A percentile compares a stretch with the other conserved stretches of the same genome.
These are phyloP conservation scores for Irpex lacteus DNA, from an alignment of 1,284 basidiomycete species.

Conservation along the genomic window DNA sequence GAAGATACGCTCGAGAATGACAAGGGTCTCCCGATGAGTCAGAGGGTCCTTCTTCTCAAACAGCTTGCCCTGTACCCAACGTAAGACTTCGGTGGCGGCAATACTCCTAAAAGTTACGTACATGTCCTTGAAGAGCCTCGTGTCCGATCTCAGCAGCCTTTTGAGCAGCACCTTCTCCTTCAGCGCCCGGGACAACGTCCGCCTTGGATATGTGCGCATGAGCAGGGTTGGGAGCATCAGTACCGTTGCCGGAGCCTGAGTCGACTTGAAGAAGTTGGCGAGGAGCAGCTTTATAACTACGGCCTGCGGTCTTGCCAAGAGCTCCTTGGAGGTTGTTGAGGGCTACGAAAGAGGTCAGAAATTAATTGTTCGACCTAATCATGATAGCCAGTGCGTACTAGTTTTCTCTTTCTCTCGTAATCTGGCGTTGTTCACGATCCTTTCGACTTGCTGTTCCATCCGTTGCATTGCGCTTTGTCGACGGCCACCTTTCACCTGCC, in stretches of 20 bases:
- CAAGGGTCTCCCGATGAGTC: slow-evolving; percentile 75
- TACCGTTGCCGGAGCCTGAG: slow-evolving; percentile 34
- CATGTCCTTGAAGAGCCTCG: slow-evolving; percentile 61
- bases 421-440: slow-evolving; percentile 92
- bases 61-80: slow-evolving; percentile 42
- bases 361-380: slow-evolving; percentile 2
- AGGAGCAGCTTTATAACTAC: slow-evolving; percentile 94
- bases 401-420: slow-evolving; percentile 83
- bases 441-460: slow-evolving; percentile 96
- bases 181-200: slow-evolving; percentile 28
- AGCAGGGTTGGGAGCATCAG: slow-evolving; percentile 49
- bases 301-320: slow-evolving; percentile 88
- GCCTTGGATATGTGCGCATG: slow-evolving; percentile 61
- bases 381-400: slow-evolving; percentile 41
- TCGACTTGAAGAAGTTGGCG: slow-evolving; percentile 93
- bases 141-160: slow-evolving; percentile 72
- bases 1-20: slow-evolving; percentile 85
- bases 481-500: slow-evolving; percentile 64
- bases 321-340: slow-evolving; percentile 90
- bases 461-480: slow-evolving; percentile 94
- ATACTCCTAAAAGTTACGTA: slow-evolving; percentile 26
- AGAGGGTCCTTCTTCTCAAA: slow-evolving; percentile 69
- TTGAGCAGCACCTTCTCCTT: slow-evolving; percentile 55
- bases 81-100: neutral
- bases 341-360: slow-evolving; percentile 37